Percentiles rank a stretch among this genome's conserved stretches.
Conservation (phyloP, 768 basidiomycete genomes). For the Phylloporus rhodoxanthus region DNA sequence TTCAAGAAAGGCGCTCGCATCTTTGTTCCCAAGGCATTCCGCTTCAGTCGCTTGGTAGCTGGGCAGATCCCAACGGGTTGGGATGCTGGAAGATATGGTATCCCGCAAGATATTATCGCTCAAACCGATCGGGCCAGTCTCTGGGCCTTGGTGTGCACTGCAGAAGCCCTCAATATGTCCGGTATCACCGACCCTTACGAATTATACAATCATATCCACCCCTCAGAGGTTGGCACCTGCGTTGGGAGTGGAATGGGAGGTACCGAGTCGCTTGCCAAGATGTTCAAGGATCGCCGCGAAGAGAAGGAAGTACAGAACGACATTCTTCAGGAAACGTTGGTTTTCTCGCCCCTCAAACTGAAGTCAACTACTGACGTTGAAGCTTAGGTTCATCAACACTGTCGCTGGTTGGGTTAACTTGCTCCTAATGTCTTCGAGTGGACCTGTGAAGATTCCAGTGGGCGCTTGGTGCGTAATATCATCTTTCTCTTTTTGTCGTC, state of each 20-base stretch:
- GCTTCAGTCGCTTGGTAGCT: conserved; percentile 89
- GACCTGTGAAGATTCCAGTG: conserved; percentile 98
- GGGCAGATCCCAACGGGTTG: conserved; percentile 98
- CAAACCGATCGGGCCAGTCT: conserved; percentile 90
- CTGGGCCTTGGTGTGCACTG: conserved; percentile 92
- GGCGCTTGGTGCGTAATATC: conserved; percentile 76
- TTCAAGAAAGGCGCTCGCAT: conserved; percentile 97
- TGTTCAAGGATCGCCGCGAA: conserved; percentile 99
- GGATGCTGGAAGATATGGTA: conserved; percentile 94
- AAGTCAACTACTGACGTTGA: conserved; percentile 5
- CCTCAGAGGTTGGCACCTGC: conserved; percentile 90
- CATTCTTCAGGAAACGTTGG: conserved; percentile 95
- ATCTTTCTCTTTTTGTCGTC: background rate
- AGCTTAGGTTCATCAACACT: conserved; percentile 90
- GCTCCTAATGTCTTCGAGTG: conserved; percentile 89
- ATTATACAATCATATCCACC: conserved; percentile 93
- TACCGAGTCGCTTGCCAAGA: conserved; percentile 79
- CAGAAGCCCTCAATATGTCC: conserved; percentile 94
- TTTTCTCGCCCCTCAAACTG: background rate
- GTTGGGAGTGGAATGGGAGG: conserved; percentile 99
- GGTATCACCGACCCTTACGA: conserved; percentile 98
- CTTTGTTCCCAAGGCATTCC: conserved; percentile 90
- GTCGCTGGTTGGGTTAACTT: conserved; percentile 98
- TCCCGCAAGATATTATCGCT: conserved; percentile 91
- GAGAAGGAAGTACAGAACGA: conserved; percentile 99